A percentile compares a stretch with the other conserved stretches of the same genome.
Conservation (phyloP, 768 basidiomycete genomes). For the Dentipellis sp. region DNA sequence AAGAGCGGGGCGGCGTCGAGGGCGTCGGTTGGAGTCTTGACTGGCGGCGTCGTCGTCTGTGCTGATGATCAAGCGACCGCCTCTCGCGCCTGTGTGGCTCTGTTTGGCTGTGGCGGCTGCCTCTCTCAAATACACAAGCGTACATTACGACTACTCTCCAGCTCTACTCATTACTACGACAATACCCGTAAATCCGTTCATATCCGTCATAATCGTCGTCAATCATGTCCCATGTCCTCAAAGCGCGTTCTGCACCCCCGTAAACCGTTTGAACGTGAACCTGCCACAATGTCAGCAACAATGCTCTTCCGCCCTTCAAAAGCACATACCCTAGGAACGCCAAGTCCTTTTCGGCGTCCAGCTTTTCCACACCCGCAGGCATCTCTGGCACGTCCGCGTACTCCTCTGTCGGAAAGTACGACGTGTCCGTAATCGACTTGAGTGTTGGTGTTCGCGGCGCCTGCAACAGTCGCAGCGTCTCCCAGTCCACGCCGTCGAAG, state of each 20-base stretch:
- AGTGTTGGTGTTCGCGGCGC: constrained; percentile 93
- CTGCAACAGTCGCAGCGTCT: constrained; percentile 75
- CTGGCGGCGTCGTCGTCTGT: constrained; percentile 1
- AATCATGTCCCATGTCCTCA: constrained; percentile 1
- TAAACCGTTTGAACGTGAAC: constrained; percentile 76
- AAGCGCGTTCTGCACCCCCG: constrained; percentile 17
- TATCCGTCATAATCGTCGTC: neutral
- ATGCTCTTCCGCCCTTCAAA: neutral
- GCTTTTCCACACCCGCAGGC: constrained; percentile 30
- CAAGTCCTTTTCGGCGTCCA: constrained; percentile 43
- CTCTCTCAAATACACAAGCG: neutral
- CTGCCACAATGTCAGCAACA: constrained; percentile 24
- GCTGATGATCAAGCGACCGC: constrained; percentile 15
- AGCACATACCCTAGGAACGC: constrained; percentile 44
- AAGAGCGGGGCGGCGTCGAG: neutral
- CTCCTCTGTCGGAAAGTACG: constrained; percentile 95
- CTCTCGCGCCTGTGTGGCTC: constrained; percentile 1
- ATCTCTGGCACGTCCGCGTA: constrained; percentile 65
- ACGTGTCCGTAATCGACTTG: constrained; percentile 88
- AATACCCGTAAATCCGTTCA: neutral
- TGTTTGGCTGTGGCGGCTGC: constrained; percentile 12
- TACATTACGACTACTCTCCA: neutral
- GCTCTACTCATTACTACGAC: neutral
- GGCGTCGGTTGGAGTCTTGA: constrained; percentile 4
- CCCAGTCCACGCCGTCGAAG: constrained; percentile 95